phyloP scores from a whole-genome alignment of 305 asterid genomes.

The Fraxinus sp. region DNA sequence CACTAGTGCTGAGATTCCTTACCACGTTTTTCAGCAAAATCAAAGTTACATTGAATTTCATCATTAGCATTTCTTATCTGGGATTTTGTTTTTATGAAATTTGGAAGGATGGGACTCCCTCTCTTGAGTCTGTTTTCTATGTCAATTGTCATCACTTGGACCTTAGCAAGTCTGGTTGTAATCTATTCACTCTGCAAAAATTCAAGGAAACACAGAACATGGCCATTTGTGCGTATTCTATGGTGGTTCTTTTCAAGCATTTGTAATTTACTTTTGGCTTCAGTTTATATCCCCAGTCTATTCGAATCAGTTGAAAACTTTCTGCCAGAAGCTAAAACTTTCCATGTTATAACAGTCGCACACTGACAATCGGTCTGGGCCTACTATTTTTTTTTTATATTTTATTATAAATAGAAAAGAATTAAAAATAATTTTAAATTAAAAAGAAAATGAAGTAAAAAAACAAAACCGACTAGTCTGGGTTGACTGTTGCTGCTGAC shows the following conservation, averaged over 20 bases:
- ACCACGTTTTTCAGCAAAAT: conserved; percentile 35
- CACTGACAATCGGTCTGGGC: too few species aligned
- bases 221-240: conserved; percentile 61
- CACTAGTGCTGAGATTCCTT: conserved; percentile 23
- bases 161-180: conserved; percentile 38
- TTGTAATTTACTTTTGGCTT: conserved; percentile 29
- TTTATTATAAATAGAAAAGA: too few species aligned
- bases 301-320: conserved; percentile 22
- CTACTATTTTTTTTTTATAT: too few species aligned
- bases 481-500: too few species aligned
- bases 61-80: conserved; percentile 37
- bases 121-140: conserved; percentile 31
- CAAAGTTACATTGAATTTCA: conserved; percentile 39
- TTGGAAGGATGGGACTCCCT: conserved; percentile 24
- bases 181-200: conserved; percentile 34
- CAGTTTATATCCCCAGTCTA: conserved; percentile 30
- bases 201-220: conserved; percentile 25
- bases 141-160: conserved; percentile 40
- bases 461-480: too few species aligned
- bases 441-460: too few species aligned
- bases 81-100: conserved; percentile 45
- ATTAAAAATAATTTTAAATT: too few species aligned
- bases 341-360: too few species aligned
- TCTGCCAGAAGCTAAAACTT: conserved; percentile 27
- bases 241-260: conserved; percentile 62